phyloP scores from a whole-genome alignment of 768 basidiomycete genomes.

The Boletales sp. region DNA sequence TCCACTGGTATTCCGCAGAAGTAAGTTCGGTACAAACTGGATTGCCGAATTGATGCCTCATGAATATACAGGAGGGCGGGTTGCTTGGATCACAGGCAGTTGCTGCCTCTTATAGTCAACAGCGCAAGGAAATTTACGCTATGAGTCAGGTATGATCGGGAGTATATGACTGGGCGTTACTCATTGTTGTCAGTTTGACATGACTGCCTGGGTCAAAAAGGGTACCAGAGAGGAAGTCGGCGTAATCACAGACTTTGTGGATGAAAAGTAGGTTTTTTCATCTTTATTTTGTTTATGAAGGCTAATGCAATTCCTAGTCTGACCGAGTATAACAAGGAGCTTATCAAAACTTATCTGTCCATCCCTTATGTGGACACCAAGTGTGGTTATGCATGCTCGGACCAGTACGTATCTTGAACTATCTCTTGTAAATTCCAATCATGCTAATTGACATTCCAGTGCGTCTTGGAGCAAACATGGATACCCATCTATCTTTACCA shows the following conservation, averaged over 20 bases:
- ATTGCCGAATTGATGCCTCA: neutral
- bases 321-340: constrained; percentile 73
- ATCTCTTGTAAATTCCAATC: constrained; percentile 18
- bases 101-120: constrained; percentile 63
- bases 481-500: constrained; percentile 81
- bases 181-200: constrained; percentile 67
- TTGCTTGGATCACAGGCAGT: constrained; percentile 89
- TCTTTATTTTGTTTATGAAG: constrained; percentile 14
- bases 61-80: constrained; percentile 57
- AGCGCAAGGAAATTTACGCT: constrained; percentile 19
- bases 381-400: constrained; percentile 94
- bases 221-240: constrained; percentile 78
- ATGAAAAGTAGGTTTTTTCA: constrained; percentile 46
- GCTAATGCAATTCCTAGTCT: constrained; percentile 44
- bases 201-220: constrained; percentile 92
- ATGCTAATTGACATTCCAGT: constrained; percentile 26
- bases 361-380: constrained; percentile 82
- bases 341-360: constrained; percentile 72
- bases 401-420: constrained; percentile 59
- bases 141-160: constrained; percentile 29
- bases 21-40: constrained; percentile 14
- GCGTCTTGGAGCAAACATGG: constrained; percentile 87
- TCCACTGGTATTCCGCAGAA: constrained; percentile 49
- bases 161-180: constrained; percentile 2
- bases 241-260: constrained; percentile 81